phyloP scores from a whole-genome alignment of 1,284 basidiomycete species.

The Cryptococcus maquisensis region DNA sequence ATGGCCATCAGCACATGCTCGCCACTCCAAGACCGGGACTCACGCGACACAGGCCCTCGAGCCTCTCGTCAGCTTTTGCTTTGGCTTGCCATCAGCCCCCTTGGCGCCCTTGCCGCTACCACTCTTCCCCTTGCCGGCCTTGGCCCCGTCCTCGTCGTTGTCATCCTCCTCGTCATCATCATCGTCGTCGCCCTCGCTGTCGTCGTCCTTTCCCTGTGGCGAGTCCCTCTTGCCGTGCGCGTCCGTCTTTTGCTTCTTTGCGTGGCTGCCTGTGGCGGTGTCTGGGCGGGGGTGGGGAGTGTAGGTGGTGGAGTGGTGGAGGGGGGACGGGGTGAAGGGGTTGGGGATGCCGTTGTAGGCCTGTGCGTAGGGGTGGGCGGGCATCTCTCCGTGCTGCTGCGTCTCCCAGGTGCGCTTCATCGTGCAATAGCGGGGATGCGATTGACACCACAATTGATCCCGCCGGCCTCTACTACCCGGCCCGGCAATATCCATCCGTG shows the following conservation, averaged over 20 bases:
- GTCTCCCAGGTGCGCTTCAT: conserved; percentile 27
- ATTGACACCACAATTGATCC: background rate
- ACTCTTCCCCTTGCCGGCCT: conserved; percentile 10
- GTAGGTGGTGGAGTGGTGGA: conserved; percentile 18
- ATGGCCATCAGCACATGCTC: background rate
- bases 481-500: no score
- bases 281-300: background rate
- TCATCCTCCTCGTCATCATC: conserved; percentile 33
- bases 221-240: conserved; percentile 7
- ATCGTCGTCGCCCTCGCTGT: conserved; percentile 17
- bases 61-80: conserved; percentile 79
- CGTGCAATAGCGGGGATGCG: background rate
- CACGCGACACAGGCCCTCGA: conserved; percentile 58
- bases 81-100: conserved; percentile 48
- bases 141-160: conserved; percentile 33
- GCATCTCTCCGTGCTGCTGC: conserved; percentile 9
- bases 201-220: conserved; percentile 8
- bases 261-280: conserved; percentile 1
- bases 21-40: conserved; percentile 6
- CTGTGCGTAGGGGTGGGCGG: conserved; percentile 40
- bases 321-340: conserved; percentile 27
- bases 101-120: conserved; percentile 13
- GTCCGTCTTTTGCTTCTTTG: conserved; percentile 15
- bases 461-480: no score
- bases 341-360: conserved; percentile 36